Percentiles rank a stretch among this genome's conserved stretches.
These are phyloP conservation scores for Tilletia caries DNA, from an alignment of 1,284 basidiomycete genomes.

Conservation along the genomic window DNA sequence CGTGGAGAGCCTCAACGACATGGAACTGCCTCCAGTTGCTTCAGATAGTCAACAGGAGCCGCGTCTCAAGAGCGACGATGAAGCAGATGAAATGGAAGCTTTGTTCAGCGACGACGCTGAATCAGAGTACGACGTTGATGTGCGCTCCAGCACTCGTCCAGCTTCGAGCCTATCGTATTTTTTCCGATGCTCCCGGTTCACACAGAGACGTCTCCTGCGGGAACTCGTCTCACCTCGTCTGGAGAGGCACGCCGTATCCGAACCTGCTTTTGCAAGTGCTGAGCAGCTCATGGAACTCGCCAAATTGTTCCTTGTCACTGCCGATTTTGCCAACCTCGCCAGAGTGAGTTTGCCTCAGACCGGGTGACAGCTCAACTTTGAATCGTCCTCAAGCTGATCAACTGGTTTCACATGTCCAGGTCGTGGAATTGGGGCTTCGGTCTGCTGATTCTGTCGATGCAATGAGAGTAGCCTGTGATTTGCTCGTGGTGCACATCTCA, in stretches of 20 bases:
- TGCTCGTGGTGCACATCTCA: background rate
- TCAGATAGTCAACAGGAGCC: background rate
- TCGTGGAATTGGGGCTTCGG: too few species aligned
- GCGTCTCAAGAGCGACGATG: constrained; percentile 8
- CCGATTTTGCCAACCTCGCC: background rate
- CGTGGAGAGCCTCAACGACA: background rate
- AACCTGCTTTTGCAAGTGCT: background rate
- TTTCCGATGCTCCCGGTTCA: constrained; percentile 10
- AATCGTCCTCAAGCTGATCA: too few species aligned
- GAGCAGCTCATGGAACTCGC: background rate
- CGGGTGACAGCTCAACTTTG: too few species aligned
- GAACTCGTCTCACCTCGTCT: background rate
- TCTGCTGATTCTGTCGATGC: background rate
- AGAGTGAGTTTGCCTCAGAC: background rate
- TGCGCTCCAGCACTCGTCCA: background rate
- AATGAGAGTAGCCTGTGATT: background rate
- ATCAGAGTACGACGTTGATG: constrained; percentile 5
- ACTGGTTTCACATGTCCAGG: too few species aligned
- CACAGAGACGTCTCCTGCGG: background rate
- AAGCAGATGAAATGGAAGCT: background rate
- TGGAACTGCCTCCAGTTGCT: background rate
- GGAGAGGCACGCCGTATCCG: background rate
- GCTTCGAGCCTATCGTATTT: background rate
- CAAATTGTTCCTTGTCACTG: background rate
- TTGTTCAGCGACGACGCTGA: constrained; percentile 11